Evolutionary conservation across 768 basidiomycete genomes (phyloP), one percentile per base, ranked within the genome.

Genomic region (Neoboletus subvelutipes): DNA sequence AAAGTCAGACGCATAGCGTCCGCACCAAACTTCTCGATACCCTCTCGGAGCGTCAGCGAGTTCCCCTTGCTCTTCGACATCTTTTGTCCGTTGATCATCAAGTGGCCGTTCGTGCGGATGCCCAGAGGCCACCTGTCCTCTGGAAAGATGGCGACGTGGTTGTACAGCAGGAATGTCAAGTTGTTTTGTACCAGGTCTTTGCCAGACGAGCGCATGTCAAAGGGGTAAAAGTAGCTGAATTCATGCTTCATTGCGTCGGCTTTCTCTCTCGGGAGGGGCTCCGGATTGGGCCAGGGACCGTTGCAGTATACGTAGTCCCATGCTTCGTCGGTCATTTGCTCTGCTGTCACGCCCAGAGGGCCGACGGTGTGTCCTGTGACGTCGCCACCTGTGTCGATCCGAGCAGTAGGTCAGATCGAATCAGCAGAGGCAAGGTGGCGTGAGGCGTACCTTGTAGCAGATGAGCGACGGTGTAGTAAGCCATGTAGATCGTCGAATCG

Each of bases 21-120:
- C 36, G 97, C 94, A 56, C 97, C 97, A 67, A 96, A 98, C 80
- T 98, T 98, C 73, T 86, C 80, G 57, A 96, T 85, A 1, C 90
- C 83, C 68, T 99, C 90, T 53, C 84, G 77, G 71, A 98, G 76
- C 1, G 96, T 99, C 78, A 98, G 77, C 55, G 88, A 92, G 74
- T 99, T 99, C 12, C 97, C 97, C 45, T 89, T 94, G 71, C 89
- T 91, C 82, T 98, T 99, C 40, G 86, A 88, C 97, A 99, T 99
- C 80, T 98, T 99, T 80, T 94, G 89, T 20, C 96, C 95, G 73
- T 99, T 98, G 72, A 99, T 72, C 87, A 94, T 87, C 78, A 99
- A 73, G 70, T 98, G 96, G 0, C 97, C 97, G 68, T 99, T 99
- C 45, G 91, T 87, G 26, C 97, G 89, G 80, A 99, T 92, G 68